Evolutionary conservation across 1,284 basidiomycete genomes (phyloP).

Genomic region (Gymnopus androsaceus): DNA sequence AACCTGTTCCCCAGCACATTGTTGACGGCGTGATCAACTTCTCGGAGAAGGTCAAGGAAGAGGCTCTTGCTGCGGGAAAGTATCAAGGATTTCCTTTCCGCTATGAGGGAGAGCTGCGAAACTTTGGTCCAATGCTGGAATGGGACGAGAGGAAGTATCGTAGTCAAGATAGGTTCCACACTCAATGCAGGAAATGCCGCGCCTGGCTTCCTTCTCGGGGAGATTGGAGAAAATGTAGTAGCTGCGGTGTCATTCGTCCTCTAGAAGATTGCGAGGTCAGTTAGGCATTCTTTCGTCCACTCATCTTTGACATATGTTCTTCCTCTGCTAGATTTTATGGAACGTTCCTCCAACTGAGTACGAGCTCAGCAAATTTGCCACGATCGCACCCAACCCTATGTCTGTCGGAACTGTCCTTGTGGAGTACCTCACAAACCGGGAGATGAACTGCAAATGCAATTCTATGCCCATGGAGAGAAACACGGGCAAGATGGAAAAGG

Average conservation of each 20-base stretch:
- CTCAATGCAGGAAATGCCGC: slow-evolving; percentile 5
- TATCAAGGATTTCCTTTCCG: slow-evolving; percentile 9
- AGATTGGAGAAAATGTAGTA: slow-evolving; percentile 3
- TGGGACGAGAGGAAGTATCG: slow-evolving; percentile 4
- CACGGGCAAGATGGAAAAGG: slow-evolving; percentile 1
- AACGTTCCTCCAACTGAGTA: slow-evolving; percentile 1
- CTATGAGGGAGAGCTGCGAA: slow-evolving; percentile 2
- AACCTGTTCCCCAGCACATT: slow-evolving; percentile 6
- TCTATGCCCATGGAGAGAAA: slow-evolving; percentile 3
- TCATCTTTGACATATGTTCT: background rate
- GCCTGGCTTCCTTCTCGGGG: slow-evolving; percentile 3
- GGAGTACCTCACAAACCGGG: background rate
- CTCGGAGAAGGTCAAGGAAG: slow-evolving; percentile 1
- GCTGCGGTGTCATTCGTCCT: slow-evolving; percentile 1
- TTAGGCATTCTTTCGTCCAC: background rate
- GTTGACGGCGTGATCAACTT: slow-evolving; percentile 7
- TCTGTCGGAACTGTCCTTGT: background rate
- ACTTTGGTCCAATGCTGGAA: slow-evolving; percentile 5
- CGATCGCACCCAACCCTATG: background rate
- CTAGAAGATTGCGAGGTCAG: slow-evolving; percentile 1
- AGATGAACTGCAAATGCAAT: slow-evolving; percentile 4
- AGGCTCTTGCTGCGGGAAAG: slow-evolving; percentile 3
- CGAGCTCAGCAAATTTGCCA: slow-evolving; percentile 5
- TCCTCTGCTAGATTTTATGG: background rate
- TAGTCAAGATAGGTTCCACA: slow-evolving; percentile 3